These are phyloP conservation scores for Nicotiana obtusifolia DNA, from an alignment of 257 asterid genomes.

Conservation along the genomic window DNA sequence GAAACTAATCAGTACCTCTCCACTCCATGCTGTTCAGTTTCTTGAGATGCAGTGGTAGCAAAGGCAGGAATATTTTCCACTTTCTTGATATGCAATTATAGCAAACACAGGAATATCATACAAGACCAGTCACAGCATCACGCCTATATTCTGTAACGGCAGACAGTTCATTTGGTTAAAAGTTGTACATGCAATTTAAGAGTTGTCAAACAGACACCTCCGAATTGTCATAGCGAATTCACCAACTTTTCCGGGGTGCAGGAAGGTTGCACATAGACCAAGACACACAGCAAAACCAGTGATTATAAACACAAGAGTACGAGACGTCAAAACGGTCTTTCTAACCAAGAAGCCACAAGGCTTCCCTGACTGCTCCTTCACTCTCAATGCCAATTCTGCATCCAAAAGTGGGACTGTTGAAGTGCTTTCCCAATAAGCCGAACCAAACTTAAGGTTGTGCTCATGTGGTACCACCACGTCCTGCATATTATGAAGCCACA, in stretches of 20 bases:
- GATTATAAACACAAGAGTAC: conserved; percentile 36
- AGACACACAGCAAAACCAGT: conserved; percentile 54
- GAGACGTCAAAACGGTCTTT: conserved; percentile 30
- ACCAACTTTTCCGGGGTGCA: conserved; percentile 60
- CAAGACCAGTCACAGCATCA: background rate
- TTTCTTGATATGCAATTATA: too few species aligned
- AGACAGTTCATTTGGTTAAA: background rate
- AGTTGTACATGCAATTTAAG: conserved; percentile 5
- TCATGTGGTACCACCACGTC: conserved; percentile 22
- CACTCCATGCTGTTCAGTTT: background rate
- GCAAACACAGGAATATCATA: background rate
- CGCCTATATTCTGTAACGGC: background rate
- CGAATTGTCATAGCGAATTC: conserved; percentile 53
- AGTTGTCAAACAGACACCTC: conserved; percentile 47
- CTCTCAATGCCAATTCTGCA: conserved; percentile 38
- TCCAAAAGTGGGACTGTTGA: conserved; percentile 51
- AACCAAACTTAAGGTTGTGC: conserved; percentile 15
- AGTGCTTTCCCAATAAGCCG: conserved; percentile 22
- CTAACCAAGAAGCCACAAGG: conserved; percentile 30
- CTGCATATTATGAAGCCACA: conserved; percentile 28
- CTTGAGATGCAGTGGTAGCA: background rate
- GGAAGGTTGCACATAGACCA: conserved; percentile 55
- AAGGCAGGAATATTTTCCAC: too few species aligned
- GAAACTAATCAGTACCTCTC: background rate
- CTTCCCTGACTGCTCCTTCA: conserved; percentile 29